Evolutionary conservation across 2,329 filamentous ascomycete species (phyloP).

Genomic region (Didymella exigua): DNA sequence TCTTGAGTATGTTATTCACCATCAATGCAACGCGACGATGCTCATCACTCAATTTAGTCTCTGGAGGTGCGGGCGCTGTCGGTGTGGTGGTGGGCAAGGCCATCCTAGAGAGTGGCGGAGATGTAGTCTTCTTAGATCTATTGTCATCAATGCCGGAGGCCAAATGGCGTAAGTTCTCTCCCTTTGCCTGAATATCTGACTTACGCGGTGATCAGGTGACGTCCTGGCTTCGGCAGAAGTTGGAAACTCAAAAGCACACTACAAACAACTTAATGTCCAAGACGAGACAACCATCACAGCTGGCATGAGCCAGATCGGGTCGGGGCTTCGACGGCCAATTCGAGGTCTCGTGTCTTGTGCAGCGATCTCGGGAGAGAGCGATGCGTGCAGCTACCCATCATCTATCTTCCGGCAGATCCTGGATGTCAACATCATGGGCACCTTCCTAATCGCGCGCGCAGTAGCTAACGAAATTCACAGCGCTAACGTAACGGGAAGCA

Average conservation of each 20-base stretch:
- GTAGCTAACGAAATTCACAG: slow-evolving; percentile 43
- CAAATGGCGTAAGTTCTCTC: neutral
- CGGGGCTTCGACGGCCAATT: slow-evolving; percentile 24
- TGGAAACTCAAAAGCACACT: slow-evolving; percentile 13
- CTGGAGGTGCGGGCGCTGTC: slow-evolving; percentile 37
- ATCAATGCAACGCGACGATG: neutral
- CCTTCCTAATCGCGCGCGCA: slow-evolving; percentile 74
- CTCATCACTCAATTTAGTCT: slow-evolving; percentile 22
- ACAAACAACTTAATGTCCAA: slow-evolving; percentile 30
- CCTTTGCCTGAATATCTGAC: accelerated
- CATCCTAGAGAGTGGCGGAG: slow-evolving; percentile 36
- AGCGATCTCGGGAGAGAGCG: slow-evolving; percentile 38
- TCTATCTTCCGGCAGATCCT: slow-evolving; percentile 44
- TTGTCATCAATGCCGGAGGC: neutral
- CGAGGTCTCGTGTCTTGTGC: slow-evolving; percentile 37
- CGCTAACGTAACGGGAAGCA: slow-evolving; percentile 23
- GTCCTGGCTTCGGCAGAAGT: neutral
- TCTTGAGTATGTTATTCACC: slow-evolving; percentile 23
- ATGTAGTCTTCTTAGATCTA: slow-evolving; percentile 31
- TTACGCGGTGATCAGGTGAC: neutral
- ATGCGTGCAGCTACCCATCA: slow-evolving; percentile 42
- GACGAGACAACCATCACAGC: slow-evolving; percentile 24
- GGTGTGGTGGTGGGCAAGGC: slow-evolving; percentile 30
- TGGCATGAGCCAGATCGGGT: slow-evolving; percentile 18
- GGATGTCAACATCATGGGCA: slow-evolving; percentile 81